Conservation (phyloP, 73 alveolate genomes). For the Blepharisma japonicum region DNA sequence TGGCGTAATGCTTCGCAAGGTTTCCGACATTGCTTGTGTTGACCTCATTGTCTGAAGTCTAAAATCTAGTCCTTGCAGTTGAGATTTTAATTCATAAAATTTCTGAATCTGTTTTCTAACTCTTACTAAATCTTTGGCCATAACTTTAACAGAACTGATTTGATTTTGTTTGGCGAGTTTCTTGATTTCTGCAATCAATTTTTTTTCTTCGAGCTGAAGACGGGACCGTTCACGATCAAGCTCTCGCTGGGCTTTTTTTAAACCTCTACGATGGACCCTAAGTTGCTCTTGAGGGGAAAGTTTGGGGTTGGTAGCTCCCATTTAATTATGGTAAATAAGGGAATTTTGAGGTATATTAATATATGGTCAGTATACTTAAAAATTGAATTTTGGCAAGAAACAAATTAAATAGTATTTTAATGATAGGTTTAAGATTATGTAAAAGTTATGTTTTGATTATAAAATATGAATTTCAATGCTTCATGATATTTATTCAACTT, state of each 20-base stretch:
- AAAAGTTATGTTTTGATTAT: no score
- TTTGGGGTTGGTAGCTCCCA: slow-evolving; percentile 53
- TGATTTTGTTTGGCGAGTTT: slow-evolving; percentile 67
- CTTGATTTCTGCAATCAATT: slow-evolving; percentile 63
- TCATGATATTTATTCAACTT: no score
- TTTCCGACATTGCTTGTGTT: slow-evolving; percentile 39
- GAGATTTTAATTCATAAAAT: slow-evolving; percentile 35
- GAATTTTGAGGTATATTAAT: no score
- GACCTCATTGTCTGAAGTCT: slow-evolving; percentile 45
- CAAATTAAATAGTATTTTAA: no score
- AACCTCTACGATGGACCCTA: slow-evolving; percentile 49
- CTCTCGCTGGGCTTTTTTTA: slow-evolving; percentile 58
- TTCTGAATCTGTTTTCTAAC: slow-evolving; percentile 40
- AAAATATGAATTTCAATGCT: no score
- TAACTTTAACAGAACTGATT: slow-evolving; percentile 41
- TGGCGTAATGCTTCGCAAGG: slow-evolving; percentile 43
- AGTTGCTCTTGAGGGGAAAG: slow-evolving; percentile 59
- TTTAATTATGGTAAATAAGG: not conserved
- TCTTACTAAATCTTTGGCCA: slow-evolving; percentile 55
- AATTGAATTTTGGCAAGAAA: no score
- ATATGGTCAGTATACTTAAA: no score
- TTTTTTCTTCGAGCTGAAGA: slow-evolving; percentile 56
- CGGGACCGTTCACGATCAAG: slow-evolving; percentile 61
- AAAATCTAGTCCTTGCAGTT: slow-evolving; percentile 50
- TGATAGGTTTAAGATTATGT: no score